Base-by-base conservation (phyloP, 305 asterid species). In the Ilex paraguariensis region DNA sequence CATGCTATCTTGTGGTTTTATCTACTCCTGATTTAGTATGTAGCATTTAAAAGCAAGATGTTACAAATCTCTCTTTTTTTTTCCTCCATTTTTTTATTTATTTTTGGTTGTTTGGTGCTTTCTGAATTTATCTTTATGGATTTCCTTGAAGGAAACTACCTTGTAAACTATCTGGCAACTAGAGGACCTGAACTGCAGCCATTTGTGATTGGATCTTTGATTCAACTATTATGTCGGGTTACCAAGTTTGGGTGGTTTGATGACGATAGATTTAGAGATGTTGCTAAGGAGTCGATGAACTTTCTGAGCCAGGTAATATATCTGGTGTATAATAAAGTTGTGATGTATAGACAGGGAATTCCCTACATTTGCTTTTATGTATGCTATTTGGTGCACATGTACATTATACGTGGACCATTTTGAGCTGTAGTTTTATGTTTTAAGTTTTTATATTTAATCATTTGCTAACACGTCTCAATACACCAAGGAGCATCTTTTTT, bases 201-300 rank as follows among this genome's bases (percentile, higher is more conserved):
- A 31, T 93, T 86, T 77, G 99, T 93, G 68, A 71, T 87, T 68
- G 96, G 95, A 68, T 93, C 99, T 55, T 73, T 90, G 66, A 81
- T 90, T 78, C 97, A 86, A 73, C 96, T 90, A 68, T 78, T 90
- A 70, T 87, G 97, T 63, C 96, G 99, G 66, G 87, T 93, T 69
- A 90, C 97, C 69, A 93, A 93, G 78, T 93, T 86, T 79, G 99
- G 97, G 61, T 93, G 99, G 99, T 86, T 87, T 67, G 97, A 88
- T 74, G 97, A 90, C 64, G 97, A 93, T 83, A 90, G 82, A 74
- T 90, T 93, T 66, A 83, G 87, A 76, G 97, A 93, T 42, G 88
- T 90, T 75, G 91, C 85, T 49, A 84, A 84, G 78, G 99, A 93
- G 75, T 84, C 99, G 58, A 83, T 84, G 21, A 81, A 84, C 84